Conservation (phyloP, 108 stramenopile genomes). For the Asterionellopsis glacialis region DNA sequence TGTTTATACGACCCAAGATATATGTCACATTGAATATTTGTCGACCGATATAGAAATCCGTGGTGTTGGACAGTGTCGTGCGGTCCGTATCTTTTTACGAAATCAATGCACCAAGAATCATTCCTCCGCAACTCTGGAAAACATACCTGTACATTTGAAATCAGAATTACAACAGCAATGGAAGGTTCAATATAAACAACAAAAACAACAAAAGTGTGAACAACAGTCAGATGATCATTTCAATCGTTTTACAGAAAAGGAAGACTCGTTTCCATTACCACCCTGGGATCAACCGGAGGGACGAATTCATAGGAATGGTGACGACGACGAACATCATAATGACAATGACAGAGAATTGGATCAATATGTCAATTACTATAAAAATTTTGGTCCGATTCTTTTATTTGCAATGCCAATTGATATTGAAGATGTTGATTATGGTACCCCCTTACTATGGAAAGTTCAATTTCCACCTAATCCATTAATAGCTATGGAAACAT, state of each 20-base stretch:
- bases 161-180: not conserved
- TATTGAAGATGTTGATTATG: constrained; percentile 8
- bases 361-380: too few species aligned
- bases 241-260: constrained; percentile 1
- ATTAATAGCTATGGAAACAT: constrained; percentile 54
- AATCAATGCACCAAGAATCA: constrained; percentile 5
- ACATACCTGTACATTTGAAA: too few species aligned
- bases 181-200: not conserved
- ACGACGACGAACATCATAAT: not conserved
- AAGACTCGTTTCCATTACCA: constrained; percentile 9
- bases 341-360: constrained; percentile 12
- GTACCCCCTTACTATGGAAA: constrained; percentile 78
- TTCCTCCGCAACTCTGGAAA: not conserved
- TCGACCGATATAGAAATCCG: constrained; percentile 29
- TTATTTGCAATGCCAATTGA: constrained; percentile 36
- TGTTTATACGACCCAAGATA: constrained; percentile 26
- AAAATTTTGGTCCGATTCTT: constrained; percentile 3
- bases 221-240: not conserved
- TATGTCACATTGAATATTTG: constrained; percentile 16
- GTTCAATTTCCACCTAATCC: constrained; percentile 62
- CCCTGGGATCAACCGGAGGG: too few species aligned
- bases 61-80: constrained; percentile 71
- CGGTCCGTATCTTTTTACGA: constrained; percentile 52
- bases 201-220: not conserved
- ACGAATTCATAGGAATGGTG: too few species aligned